These are phyloP conservation scores for Xylariaceae sp. DNA, from an alignment of 2,329 filamentous ascomycete species.

Conservation along the genomic window DNA sequence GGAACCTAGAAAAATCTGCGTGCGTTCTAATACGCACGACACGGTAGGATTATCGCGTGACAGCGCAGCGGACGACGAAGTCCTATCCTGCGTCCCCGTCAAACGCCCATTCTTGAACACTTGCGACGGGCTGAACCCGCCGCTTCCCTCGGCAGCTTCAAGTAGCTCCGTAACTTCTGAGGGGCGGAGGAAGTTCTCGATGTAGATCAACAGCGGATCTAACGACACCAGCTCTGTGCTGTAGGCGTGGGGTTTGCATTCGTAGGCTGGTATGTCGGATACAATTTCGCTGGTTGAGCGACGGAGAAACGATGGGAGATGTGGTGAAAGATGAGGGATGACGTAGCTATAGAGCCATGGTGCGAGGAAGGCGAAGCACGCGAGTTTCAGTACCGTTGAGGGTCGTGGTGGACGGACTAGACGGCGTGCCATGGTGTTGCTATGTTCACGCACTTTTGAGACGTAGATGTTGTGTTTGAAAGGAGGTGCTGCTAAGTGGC, in stretches of 20 bases:
- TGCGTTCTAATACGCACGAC: constrained; percentile 35
- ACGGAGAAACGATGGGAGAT: constrained; percentile 11
- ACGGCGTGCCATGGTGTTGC: background rate
- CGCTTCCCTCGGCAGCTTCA: constrained; percentile 28
- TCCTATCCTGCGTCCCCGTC: constrained; percentile 34
- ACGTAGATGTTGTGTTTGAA: background rate
- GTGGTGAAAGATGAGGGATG: constrained; percentile 9
- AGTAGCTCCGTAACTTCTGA: constrained; percentile 35
- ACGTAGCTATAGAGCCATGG: constrained; percentile 12
- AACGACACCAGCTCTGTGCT: constrained; percentile 39
- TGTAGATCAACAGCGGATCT: constrained; percentile 41
- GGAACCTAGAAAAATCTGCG: constrained; percentile 36
- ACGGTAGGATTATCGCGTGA: constrained; percentile 36
- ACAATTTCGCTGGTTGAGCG: constrained; percentile 1
- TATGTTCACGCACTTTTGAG: background rate
- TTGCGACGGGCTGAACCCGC: constrained; percentile 33
- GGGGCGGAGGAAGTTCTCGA: constrained; percentile 36
- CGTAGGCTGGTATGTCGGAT: constrained; percentile 8
- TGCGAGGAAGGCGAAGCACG: constrained; percentile 14
- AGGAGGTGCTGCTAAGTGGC: no score
- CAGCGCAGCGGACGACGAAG: constrained; percentile 37
- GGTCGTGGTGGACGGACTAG: constrained; percentile 15
- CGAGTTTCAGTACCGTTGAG: constrained; percentile 12
- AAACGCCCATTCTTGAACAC: constrained; percentile 35
- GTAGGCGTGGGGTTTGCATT: constrained; percentile 30